Evolutionary conservation across 2,329 filamentous ascomycete species (phyloP), one percentile per base, ranked within the genome.

Genomic region (Stagonosporopsis chrysanthemi): DNA sequence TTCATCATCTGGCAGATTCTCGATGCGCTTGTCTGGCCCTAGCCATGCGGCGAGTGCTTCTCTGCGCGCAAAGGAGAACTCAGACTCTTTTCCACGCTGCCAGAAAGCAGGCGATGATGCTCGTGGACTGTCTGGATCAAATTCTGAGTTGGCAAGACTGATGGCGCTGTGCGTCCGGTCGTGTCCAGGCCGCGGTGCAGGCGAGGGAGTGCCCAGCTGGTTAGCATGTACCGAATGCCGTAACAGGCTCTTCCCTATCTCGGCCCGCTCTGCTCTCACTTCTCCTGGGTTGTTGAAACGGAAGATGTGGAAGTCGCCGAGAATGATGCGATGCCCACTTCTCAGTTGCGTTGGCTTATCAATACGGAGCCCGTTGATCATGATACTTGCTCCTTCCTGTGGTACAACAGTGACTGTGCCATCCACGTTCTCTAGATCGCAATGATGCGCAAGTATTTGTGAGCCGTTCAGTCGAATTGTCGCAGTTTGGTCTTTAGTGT

Each of bases 251-350:
- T 79, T 78, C n/a, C 78, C 75, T 71, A 92, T 87, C 61, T 97
- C 92, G 12, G 92, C 93, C 52, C 95, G 83, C 78, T 99, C 95
- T 3, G 93, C 94, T 56, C 91, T 88, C 28, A 95, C 95, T 79
- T 99, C 95, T 82, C 97, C 90, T 0, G 95, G 95, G 73, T 99
- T 93, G 70, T 98, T 99, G 81, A 99, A 99, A 54, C 95, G 85
- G 79, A 99, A 98, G 60, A 99, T 99, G 75, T 99, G 95, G 68
- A 99, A 99, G 76, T 99, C 95, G 38, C 95, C 95, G 9, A 99
- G 82, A 61, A 99, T 99, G 51, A 99, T 90, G 60, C 95, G 90
- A 74, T 93, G 97, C 6, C 95, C 95, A 69, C 93, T 97, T 71
- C 93, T 89, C 40, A 99, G 82, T 63, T 92, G 86, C 64, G 89